Evolutionary conservation across 106 monocot species (phyloP).

Genomic region (Phalaenopsis equestris): DNA sequence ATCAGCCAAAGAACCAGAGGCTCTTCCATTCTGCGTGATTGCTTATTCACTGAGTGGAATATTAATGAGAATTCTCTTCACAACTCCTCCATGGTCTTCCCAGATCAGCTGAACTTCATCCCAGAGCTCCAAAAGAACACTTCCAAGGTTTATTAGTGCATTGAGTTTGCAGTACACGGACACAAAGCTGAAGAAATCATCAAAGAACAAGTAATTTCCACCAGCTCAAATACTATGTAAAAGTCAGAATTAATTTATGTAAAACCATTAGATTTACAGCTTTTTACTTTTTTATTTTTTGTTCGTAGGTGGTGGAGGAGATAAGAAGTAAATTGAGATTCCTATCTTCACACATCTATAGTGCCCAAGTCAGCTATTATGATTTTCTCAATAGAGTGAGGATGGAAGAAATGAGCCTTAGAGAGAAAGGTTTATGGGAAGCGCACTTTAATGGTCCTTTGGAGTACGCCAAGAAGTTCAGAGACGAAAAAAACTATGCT

Average conservation of each 20-base stretch:
- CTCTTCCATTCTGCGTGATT: no score
- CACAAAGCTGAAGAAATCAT: constrained; percentile 19
- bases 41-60: no score
- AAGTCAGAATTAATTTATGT: neutral
- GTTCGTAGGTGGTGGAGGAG: constrained; percentile 31
- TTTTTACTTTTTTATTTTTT: neutral
- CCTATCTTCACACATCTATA: constrained; percentile 28
- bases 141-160: constrained; percentile 51
- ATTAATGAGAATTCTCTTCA: constrained; percentile 54
- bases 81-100: constrained; percentile 61
- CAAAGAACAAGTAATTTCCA: constrained; percentile 25
- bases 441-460: constrained; percentile 12
- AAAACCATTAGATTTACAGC: no score
- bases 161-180: constrained; percentile 68
- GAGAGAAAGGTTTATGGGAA: constrained; percentile 52
- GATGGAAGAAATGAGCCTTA: constrained; percentile 55
- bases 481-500: no score
- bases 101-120: constrained; percentile 34
- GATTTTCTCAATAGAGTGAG: constrained; percentile 78
- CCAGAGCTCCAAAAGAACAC: constrained; percentile 21
- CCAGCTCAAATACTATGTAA: neutral
- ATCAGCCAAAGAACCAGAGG: no score
- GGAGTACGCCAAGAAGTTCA: no score
- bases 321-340: constrained; percentile 26
- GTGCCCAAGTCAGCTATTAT: constrained; percentile 66